Conservation (phyloP, 2,329 filamentous ascomycete genomes). For the Trichoderma polysporum region DNA sequence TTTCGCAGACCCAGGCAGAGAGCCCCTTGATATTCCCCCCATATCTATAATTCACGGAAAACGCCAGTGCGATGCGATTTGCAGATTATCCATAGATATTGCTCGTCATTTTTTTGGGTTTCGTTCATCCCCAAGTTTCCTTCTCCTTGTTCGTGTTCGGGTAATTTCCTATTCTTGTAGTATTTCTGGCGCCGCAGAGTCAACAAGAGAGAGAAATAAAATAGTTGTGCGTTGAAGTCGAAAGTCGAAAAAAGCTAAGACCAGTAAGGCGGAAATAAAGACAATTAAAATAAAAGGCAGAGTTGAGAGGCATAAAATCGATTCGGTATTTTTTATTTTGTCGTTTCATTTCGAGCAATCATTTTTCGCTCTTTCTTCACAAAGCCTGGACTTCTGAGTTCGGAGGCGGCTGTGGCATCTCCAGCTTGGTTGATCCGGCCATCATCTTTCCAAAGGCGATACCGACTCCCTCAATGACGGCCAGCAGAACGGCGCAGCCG, state of each 20-base stretch:
- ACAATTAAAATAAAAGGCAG: slow-evolving; percentile 24
- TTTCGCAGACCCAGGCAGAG: not conserved
- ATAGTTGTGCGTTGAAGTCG: slow-evolving; percentile 13
- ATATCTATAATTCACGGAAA: slow-evolving; percentile 35
- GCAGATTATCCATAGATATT: slow-evolving; percentile 25
- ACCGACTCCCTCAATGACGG: slow-evolving; percentile 95
- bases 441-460: slow-evolving; percentile 96
- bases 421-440: slow-evolving; percentile 81
- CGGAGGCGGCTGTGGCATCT: slow-evolving; percentile 46
- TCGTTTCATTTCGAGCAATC: slow-evolving; percentile 11
- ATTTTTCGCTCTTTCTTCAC: slow-evolving; percentile 22
- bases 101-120: not conserved
- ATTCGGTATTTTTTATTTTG: not conserved
- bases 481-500: slow-evolving; percentile 88
- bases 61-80: slow-evolving; percentile 37
- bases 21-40: slow-evolving; percentile 12
- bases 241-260: slow-evolving; percentile 20
- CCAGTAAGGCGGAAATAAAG: not conserved
- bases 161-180: not conserved
- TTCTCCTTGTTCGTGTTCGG: slow-evolving; percentile 22
- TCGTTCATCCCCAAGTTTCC: not conserved
- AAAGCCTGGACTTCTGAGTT: slow-evolving; percentile 31
- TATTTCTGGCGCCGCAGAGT: not conserved
- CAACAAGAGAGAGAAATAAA: not conserved
- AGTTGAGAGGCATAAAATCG: slow-evolving; percentile 19